Evolutionary conservation across 106 monocot species (phyloP).

Genomic region (Phalaenopsis aphrodite): DNA sequence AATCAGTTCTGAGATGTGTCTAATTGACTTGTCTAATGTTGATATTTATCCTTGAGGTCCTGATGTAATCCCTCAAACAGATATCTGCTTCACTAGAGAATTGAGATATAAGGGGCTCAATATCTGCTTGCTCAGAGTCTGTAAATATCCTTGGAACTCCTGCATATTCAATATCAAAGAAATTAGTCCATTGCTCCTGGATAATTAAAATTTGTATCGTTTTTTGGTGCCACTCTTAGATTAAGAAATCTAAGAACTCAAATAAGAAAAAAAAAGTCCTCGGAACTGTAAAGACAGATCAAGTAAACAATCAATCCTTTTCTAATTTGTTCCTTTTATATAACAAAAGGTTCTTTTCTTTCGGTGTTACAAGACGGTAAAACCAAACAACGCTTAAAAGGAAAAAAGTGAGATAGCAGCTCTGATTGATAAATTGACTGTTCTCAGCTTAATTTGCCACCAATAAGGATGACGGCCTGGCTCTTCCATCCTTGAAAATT

Average conservation of each 20-base stretch:
- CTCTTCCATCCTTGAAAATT: not conserved
- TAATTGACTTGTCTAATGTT: conserved; percentile 61
- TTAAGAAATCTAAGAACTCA: too few relatives aligned
- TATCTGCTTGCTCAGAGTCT: conserved; percentile 36
- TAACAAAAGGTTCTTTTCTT: too few relatives aligned
- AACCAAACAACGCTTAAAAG: too few relatives aligned
- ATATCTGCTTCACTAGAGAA: conserved; percentile 30
- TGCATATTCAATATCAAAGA: conserved; percentile 15
- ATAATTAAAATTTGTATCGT: not conserved
- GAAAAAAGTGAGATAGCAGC: not conserved
- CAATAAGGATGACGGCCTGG: not conserved
- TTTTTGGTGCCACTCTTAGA: not conserved
- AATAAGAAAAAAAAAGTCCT: not conserved
- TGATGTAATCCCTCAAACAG: conserved; percentile 30
- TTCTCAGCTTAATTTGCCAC: not conserved
- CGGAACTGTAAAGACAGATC: not conserved
- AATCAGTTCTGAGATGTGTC: not conserved
- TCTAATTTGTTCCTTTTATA: too few relatives aligned
- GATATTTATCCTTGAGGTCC: conserved; percentile 51
- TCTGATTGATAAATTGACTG: not conserved
- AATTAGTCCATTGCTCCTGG: not conserved
- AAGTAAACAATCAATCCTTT: not conserved
- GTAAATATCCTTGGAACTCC: conserved; percentile 58
- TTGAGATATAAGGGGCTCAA: conserved; percentile 13
- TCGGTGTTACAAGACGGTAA: too few relatives aligned